A percentile compares a stretch with the other conserved stretches of the same genome.
Evolutionary conservation across 192 early-diverging fungal genomes (phyloP).

Genomic region (Coemansia sp.): DNA sequence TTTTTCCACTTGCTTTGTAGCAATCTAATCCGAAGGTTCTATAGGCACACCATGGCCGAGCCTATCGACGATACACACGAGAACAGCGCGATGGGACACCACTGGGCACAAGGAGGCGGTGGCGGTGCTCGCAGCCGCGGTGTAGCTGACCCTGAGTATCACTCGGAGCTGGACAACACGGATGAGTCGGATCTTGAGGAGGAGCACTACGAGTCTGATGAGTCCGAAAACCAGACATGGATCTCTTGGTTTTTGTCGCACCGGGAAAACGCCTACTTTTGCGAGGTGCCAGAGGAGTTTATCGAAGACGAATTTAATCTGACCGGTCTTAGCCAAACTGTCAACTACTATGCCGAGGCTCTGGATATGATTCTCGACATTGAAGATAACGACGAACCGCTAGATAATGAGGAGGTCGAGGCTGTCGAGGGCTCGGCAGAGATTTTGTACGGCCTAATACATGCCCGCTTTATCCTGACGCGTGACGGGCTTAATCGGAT

Average conservation of each 20-base stretch:
- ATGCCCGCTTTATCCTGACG: slow-evolving; percentile 90
- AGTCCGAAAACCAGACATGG: slow-evolving; percentile 60
- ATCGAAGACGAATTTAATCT: slow-evolving; percentile 98
- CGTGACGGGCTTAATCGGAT: slow-evolving; percentile 83
- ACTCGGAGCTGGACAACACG: slow-evolving; percentile 43
- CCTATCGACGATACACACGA: slow-evolving; percentile 24
- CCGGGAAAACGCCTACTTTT: slow-evolving; percentile 75
- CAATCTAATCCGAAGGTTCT: slow-evolving; percentile 30
- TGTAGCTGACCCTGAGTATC: slow-evolving; percentile 10
- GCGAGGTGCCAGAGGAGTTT: slow-evolving; percentile 73
- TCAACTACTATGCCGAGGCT: slow-evolving; percentile 88
- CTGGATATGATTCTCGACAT: slow-evolving; percentile 95
- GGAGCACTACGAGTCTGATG: slow-evolving; percentile 43
- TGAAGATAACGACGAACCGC: slow-evolving; percentile 58
- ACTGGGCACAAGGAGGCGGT: slow-evolving; percentile 9
- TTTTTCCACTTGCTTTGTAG: slow-evolving; percentile 10
- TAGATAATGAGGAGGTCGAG: slow-evolving; percentile 68
- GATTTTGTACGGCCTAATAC: slow-evolving; percentile 91
- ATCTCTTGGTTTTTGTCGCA: slow-evolving; percentile 78
- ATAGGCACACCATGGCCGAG: slow-evolving; percentile 46
- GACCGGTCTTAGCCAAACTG: slow-evolving; percentile 80
- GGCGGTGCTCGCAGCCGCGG: not conserved
- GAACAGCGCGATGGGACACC: not conserved
- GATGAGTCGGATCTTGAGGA: slow-evolving; percentile 46
- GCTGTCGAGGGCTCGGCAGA: slow-evolving; percentile 85